Conservation (phyloP, 345 rosid genomes). For the Murraya koenigii region DNA sequence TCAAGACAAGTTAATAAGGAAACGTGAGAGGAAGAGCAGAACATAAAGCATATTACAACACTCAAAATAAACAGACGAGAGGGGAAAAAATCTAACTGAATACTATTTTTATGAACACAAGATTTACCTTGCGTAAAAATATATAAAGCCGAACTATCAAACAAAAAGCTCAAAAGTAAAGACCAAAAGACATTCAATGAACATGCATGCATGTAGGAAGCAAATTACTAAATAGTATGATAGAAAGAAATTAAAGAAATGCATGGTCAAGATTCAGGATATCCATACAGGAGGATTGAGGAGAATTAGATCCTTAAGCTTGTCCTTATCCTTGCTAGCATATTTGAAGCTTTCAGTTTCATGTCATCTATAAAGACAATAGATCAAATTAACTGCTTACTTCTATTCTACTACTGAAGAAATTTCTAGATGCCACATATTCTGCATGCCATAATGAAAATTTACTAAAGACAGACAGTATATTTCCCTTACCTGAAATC, state of each 20-base stretch:
- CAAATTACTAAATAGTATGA: background rate
- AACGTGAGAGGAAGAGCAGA: too few relatives aligned
- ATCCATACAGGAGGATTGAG: constrained; percentile 83
- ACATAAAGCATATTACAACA: too few relatives aligned
- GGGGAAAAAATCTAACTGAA: too few relatives aligned
- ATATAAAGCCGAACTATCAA: too few relatives aligned
- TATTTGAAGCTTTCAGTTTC: constrained; percentile 35
- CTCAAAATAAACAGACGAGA: too few relatives aligned
- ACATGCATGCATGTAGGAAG: background rate
- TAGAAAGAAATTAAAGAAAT: constrained; percentile 2
- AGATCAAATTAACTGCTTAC: background rate
- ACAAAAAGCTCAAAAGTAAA: too few relatives aligned
- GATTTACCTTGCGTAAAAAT: too few relatives aligned
- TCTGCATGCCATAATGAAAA: constrained; percentile 42
- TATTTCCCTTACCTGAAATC: background rate
- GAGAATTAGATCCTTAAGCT: constrained; percentile 68
- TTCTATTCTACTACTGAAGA: constrained; percentile 4
- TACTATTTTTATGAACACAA: too few relatives aligned
- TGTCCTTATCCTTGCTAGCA: constrained; percentile 64
- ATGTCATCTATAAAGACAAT: background rate
- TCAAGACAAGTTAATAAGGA: too few relatives aligned
- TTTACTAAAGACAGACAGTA: background rate
- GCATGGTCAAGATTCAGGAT: constrained; percentile 13
- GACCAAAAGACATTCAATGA: too few relatives aligned
- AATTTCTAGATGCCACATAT: constrained; percentile 76